A percentile compares a stretch with the other conserved stretches of the same genome.
These are phyloP conservation scores for Novymonas esmeraldas DNA, from an alignment of 208 protist genomes.

Conservation along the genomic window DNA sequence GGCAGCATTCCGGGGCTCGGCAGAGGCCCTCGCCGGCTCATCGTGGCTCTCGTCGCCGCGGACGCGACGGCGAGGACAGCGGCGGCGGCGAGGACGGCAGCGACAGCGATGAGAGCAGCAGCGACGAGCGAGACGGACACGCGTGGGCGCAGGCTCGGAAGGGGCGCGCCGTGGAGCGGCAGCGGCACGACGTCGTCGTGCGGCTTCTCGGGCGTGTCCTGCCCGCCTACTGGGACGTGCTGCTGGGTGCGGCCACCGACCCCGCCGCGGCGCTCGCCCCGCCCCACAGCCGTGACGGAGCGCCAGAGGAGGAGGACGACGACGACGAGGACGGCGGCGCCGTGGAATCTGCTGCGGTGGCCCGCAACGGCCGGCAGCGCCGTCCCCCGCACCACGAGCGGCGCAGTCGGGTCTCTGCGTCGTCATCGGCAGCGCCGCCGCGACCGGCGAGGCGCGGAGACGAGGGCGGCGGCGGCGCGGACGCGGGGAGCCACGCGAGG, in stretches of 20 bases:
- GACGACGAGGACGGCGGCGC: no score
- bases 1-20: not conserved
- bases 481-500: not conserved
- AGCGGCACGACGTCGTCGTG: slow-evolving; percentile 16
- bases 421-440: slow-evolving; percentile 1
- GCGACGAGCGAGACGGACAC: no score
- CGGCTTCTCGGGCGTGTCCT: slow-evolving; percentile 20
- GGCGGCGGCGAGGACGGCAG: not conserved
- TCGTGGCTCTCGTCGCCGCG: not conserved
- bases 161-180: not conserved
- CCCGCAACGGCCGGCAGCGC: slow-evolving; percentile 1
- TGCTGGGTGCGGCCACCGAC: slow-evolving; percentile 24
- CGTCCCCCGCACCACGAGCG: not conserved
- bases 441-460: not conserved
- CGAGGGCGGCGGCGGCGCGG: not conserved
- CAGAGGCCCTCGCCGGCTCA: not conserved
- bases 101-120: slow-evolving; percentile 1
- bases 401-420: not conserved
- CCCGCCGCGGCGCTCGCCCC: not conserved
- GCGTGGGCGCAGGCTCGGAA: no score
- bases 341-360: no score
- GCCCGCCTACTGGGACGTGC: slow-evolving; percentile 42
- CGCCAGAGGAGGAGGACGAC: slow-evolving; percentile 2
- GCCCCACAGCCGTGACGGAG: slow-evolving; percentile 7
- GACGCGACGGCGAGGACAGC: not conserved